Evolutionary conservation across 208 protist species (phyloP).

Genomic region (Acanthamoeba divionensis): DNA sequence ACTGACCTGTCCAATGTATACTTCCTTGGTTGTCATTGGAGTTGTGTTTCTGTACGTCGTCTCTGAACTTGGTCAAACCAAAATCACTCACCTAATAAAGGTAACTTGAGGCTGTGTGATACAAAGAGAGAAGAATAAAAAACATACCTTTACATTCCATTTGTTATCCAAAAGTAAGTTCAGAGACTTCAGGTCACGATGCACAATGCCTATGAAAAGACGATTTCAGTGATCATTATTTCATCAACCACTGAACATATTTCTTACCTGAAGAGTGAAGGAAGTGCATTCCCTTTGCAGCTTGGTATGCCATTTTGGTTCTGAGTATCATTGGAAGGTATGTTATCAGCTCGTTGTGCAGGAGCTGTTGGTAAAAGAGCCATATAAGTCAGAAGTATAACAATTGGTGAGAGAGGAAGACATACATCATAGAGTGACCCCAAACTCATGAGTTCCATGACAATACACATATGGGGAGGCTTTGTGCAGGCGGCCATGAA

Average conservation of each 20-base stretch:
- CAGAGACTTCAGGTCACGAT: background rate
- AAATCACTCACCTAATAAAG: background rate
- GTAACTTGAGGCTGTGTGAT: too few relatives aligned
- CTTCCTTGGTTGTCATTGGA: too few relatives aligned
- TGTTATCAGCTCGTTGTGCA: conserved; percentile 35
- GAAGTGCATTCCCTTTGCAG: conserved; percentile 36
- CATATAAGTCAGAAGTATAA: background rate
- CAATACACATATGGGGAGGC: conserved; percentile 13
- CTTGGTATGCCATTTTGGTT: conserved; percentile 19
- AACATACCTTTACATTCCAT: background rate
- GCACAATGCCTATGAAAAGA: background rate
- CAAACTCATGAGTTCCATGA: conserved; percentile 13
- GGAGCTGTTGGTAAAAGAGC: background rate
- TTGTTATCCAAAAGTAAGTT: background rate
- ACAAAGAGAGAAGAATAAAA: too few relatives aligned
- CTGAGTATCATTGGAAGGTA: background rate
- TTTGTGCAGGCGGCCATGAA: conserved; percentile 37
- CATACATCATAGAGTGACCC: background rate
- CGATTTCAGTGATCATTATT: background rate
- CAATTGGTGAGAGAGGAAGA: background rate
- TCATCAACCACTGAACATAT: too few relatives aligned
- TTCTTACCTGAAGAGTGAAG: conserved; percentile 17
- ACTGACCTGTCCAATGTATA: too few relatives aligned
- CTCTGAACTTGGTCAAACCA: background rate
- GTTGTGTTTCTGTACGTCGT: background rate